A percentile compares a stretch with the other conserved stretches of the same genome.
These are phyloP conservation scores for Magnusiomyces ingens DNA, from an alignment of 1,139 yeast species.

Conservation along the genomic window DNA sequence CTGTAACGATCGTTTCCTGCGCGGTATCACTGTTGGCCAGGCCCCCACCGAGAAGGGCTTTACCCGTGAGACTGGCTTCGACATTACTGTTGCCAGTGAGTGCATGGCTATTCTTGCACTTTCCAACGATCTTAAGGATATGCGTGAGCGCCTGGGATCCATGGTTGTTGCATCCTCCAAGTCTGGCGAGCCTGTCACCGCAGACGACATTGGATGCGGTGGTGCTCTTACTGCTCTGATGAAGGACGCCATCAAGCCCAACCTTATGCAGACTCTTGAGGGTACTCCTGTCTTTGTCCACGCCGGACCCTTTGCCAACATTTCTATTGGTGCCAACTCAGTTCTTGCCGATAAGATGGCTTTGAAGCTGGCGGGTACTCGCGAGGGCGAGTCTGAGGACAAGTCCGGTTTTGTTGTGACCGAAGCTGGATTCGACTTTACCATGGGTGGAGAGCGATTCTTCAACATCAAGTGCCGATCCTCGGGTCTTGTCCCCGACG, in stretches of 20 bases:
- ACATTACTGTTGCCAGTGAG: slow-evolving; percentile 94
- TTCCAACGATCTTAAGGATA: slow-evolving; percentile 69
- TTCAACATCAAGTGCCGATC: slow-evolving; percentile 94
- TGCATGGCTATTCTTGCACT: slow-evolving; percentile 98
- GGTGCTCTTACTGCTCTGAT: slow-evolving; percentile 94
- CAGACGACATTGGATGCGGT: slow-evolving; percentile 95
- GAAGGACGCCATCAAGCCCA: slow-evolving; percentile 96
- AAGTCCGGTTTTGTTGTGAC: slow-evolving; percentile 90
- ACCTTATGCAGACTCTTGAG: slow-evolving; percentile 95
- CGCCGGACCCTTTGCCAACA: slow-evolving; percentile 98
- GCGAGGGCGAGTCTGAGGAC: slow-evolving; percentile 45
- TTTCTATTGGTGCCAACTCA: slow-evolving; percentile 93
- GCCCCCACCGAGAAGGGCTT: slow-evolving; percentile 94
- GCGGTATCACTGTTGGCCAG: slow-evolving; percentile 88
- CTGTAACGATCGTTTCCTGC: slow-evolving; percentile 86
- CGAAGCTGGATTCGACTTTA: slow-evolving; percentile 97
- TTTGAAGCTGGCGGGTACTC: slow-evolving; percentile 80
- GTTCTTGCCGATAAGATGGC: slow-evolving; percentile 95
- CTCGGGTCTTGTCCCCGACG: slow-evolving; percentile 86
- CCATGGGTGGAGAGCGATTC: slow-evolving; percentile 99
- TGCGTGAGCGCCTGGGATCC: slow-evolving; percentile 84
- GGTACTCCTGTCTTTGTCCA: slow-evolving; percentile 98
- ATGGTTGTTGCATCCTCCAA: slow-evolving; percentile 85
- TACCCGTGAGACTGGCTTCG: slow-evolving; percentile 87
- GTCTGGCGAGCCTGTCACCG: slow-evolving; percentile 83